Conservation (phyloP, 2,329 filamentous ascomycete genomes). For the Rutstroemia sp. region DNA sequence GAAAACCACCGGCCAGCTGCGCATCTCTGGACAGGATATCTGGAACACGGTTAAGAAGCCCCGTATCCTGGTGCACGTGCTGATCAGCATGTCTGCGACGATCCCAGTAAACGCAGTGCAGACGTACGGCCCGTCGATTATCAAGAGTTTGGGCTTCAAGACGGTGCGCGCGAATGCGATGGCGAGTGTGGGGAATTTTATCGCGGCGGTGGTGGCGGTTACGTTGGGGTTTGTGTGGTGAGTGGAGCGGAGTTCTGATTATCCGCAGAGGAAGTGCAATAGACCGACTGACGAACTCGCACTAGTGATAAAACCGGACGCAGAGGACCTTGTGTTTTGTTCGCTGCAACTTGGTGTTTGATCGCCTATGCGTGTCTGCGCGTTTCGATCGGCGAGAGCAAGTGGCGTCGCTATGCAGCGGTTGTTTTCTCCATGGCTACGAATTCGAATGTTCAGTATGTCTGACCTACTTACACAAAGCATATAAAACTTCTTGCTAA, state of each 20-base stretch:
- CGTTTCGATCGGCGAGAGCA: slow-evolving; percentile 18
- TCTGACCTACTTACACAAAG: not conserved
- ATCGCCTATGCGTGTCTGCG: slow-evolving; percentile 33
- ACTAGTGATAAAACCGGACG: slow-evolving; percentile 27
- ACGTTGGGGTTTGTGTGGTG: not conserved
- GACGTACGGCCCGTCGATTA: slow-evolving; percentile 27
- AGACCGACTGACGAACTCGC: no score
- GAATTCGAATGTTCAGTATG: slow-evolving; percentile 7
- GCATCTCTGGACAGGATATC: slow-evolving; percentile 24
- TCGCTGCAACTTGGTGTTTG: slow-evolving; percentile 32
- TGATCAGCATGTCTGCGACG: slow-evolving; percentile 19
- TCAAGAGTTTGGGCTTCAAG: slow-evolving; percentile 26
- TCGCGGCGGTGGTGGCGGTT: slow-evolving; percentile 9
- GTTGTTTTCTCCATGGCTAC: slow-evolving; percentile 28
- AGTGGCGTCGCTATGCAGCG: slow-evolving; percentile 21
- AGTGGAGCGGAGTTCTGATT: not conserved
- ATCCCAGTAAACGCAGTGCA: slow-evolving; percentile 18
- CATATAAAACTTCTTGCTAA: not conserved
- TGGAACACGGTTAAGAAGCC: not conserved
- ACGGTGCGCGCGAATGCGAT: slow-evolving; percentile 25
- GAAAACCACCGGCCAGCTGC: slow-evolving; percentile 31
- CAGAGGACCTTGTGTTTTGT: slow-evolving; percentile 31
- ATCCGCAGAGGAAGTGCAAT: no score
- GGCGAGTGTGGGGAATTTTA: slow-evolving; percentile 19
- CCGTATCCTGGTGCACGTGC: slow-evolving; percentile 18